Evolutionary conservation across 148 eudicot genomes (phyloP), one percentile per base, ranked within the genome.

Genomic region (Bassia scoparia): DNA sequence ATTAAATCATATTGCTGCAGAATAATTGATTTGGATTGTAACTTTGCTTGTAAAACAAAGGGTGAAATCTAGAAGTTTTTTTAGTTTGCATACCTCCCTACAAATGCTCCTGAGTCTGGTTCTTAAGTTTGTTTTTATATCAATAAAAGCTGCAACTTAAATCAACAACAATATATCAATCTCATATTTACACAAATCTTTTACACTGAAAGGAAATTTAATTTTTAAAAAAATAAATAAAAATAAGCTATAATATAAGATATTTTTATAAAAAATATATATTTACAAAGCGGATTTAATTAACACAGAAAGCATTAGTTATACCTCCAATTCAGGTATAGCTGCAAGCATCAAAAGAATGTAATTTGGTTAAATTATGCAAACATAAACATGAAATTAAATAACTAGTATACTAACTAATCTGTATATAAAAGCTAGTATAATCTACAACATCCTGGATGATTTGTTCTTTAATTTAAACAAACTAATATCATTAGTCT

Each of bases 291-390:
- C n/a, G n/a, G n/a, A n/a, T n/a, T n/a, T n/a, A n/a, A n/a, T n/a
- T n/a, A n/a, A 34, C 54, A 20, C 4, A 54, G 31, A 55, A 50
- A 35, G 33, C 21, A 41, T 61, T 31, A 27, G 1, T 12, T 20
- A 29, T 62, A 61, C 76, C 83, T 80, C 74, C 18, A 7, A 43
- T 2, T 72, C 80, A 24, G 79, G 53, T 30, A 80, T 31, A 54
- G 70, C 83, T 80, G 80, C 76, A 70, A 71, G 18, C 15, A 64
- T 7, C 5, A 52, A 17, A 54, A 68, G 38, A 58, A 74, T 4
- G 18, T 48, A 54, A 71, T 10, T 31, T 21, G 58, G 30, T 53
- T 27, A 65, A 62, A 62, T 72, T 62, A 61, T 52, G 17, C 10
- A 53, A 67, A 41, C 33, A 46, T 7, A 37, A 34, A 77, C 30